Evolutionary conservation across 352 stramenopile species (phyloP).

Genomic region (Albugo candida): DNA sequence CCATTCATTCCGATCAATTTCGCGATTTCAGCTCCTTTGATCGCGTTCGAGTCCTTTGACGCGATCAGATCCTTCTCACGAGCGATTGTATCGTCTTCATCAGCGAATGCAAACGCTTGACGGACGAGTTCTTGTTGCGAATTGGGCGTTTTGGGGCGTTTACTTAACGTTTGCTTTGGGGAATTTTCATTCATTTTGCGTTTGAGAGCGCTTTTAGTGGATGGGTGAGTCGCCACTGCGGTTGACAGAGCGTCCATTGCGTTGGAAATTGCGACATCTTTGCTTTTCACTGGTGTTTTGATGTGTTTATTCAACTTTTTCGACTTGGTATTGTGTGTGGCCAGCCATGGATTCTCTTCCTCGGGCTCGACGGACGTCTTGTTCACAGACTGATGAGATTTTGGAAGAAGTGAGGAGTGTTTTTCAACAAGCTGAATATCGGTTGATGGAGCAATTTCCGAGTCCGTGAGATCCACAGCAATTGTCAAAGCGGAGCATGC

Average conservation of each 20-base stretch:
- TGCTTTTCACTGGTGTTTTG: conserved; percentile 15
- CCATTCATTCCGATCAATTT: conserved; percentile 72
- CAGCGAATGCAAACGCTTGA: conserved; percentile 87
- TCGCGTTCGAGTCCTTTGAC: conserved; percentile 33
- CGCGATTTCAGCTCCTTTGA: conserved; percentile 57
- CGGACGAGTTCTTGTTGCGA: conserved; percentile 88
- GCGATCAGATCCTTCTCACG: conserved; percentile 81
- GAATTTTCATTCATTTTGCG: conserved; percentile 5
- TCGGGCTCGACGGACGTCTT: conserved; percentile 3
- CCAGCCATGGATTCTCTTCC: conserved; percentile 55
- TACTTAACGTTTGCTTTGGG: conserved; percentile 15
- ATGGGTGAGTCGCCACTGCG: conserved; percentile 36
- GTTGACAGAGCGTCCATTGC: conserved; percentile 36
- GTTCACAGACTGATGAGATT: too few species aligned
- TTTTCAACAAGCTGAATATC: too few species aligned
- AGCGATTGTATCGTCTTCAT: conserved; percentile 84
- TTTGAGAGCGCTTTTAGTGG: background rate
- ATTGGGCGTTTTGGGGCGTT: background rate
- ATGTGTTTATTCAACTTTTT: conserved; percentile 31
- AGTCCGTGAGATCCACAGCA: conserved; percentile 49
- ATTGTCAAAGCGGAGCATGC: conserved; percentile 40
- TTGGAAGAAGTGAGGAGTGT: too few species aligned
- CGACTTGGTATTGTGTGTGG: conserved; percentile 17
- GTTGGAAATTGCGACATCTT: conserved; percentile 3
- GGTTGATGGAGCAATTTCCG: background rate